These are phyloP conservation scores for Cladosporium velox DNA, from an alignment of 2,329 filamentous ascomycete species.

Conservation along the genomic window DNA sequence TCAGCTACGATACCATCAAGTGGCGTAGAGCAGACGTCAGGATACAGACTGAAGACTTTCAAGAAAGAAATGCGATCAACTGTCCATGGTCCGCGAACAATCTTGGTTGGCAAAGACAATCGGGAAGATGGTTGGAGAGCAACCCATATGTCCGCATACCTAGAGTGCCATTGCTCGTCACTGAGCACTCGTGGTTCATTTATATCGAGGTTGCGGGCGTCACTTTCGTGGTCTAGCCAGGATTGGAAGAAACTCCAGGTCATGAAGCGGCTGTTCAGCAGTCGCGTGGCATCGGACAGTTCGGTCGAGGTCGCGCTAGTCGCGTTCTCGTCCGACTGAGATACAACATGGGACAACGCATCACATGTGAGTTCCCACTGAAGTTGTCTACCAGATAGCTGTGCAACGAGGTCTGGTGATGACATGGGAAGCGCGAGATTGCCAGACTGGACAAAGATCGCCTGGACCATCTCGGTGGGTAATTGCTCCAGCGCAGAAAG, in stretches of 20 bases:
- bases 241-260: slow-evolving; percentile 37
- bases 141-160: slow-evolving; percentile 24
- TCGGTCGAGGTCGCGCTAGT: slow-evolving; percentile 20
- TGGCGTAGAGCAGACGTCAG: slow-evolving; percentile 7
- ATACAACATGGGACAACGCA: slow-evolving; percentile 28
- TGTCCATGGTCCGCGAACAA: slow-evolving; percentile 33
- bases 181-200: slow-evolving; percentile 7
- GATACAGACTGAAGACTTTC: slow-evolving; percentile 15
- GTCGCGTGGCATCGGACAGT: slow-evolving; percentile 28
- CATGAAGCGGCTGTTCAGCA: slow-evolving; percentile 39
- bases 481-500: slow-evolving; percentile 37
- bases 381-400: slow-evolving; percentile 36
- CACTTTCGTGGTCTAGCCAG: slow-evolving; percentile 27
- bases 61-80: slow-evolving; percentile 25
- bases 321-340: slow-evolving; percentile 7
- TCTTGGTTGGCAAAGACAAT: slow-evolving; percentile 27
- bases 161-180: background rate
- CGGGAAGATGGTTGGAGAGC: slow-evolving; percentile 25
- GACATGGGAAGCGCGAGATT: slow-evolving; percentile 37
- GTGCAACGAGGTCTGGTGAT: slow-evolving; percentile 31
- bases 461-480: slow-evolving; percentile 39
- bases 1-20: slow-evolving; percentile 28
- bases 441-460: slow-evolving; percentile 36
- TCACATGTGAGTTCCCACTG: slow-evolving; percentile 32
- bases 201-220: background rate